Base-by-base conservation (phyloP, 176 grass and related monocot species). In the Carex cristatella region DNA sequence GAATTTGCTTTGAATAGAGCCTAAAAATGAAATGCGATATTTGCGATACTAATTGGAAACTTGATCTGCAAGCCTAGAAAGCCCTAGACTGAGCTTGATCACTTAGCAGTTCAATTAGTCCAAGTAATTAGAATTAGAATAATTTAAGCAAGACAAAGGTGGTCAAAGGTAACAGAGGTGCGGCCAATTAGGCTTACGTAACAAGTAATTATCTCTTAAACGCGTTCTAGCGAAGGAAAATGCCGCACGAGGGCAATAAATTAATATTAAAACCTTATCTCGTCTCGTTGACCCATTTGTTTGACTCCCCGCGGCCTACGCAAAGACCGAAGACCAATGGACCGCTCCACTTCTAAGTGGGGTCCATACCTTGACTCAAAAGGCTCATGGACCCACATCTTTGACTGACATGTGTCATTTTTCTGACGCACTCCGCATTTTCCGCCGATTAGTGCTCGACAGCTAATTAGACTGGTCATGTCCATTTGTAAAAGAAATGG, bases 251-350 rank as follows among this genome's bases (percentile, higher is more conserved):
- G 80, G 11, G 64, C 10, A 14, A 83, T 83, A 18, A 82, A 48
- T 46, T 30, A 23, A 48, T 79, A 48, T 13, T 61, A 82, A 57
- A 59, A 15, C n/a, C 2, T 23, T 7, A 48, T 48, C 18, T 68
- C 15, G 32, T 81, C 40, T 82, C 80, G 32, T 83, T 67, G 80
- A 83, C 80, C 16, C 30, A 10, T 3, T 62, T 62, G 1, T 63
- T 44, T 63, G 79, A 81, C 79, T 40, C 58, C 56, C 56, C 79
- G 77, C 16, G 16, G 60, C 79, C 59, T 83, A 32, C 61, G 80
- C 61, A 10, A 82, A 83, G 80, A 83, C 80, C 80, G n/a, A 42
- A 61, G 79, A 81, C 79, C 79, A 33, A 65, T 63, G 40, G 33
- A 83, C 61, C 28, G 44, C 2, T 81, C 35, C 79, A 33, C 74